Evolutionary conservation across 371 early-diverging fungal genomes (phyloP), one percentile per base, ranked within the genome.

Genomic region (Circinella umbellata): DNA sequence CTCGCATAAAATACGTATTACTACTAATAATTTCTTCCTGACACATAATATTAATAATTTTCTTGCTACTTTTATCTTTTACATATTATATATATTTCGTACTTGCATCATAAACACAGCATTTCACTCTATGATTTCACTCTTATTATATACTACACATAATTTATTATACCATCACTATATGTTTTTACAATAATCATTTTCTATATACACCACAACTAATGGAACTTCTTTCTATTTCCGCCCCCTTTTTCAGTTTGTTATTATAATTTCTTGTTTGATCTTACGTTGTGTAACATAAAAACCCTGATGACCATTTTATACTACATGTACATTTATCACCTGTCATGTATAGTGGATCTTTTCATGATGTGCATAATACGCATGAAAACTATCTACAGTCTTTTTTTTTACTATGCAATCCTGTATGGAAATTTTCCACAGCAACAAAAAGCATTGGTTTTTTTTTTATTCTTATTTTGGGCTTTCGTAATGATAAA

Each of bases 251-350:
- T 15, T 13, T 42, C 2, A 27, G 2, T 27, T 27, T 27, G 27
- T 27, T 27, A 27, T 27, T 27, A 27, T 27, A 27, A 27, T 27
- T 27, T 27, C 27, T 42, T 42, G 42, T 42, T 42, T 6, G 20
- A 53, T 18, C 20, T 53, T 53, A 8, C 6, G 20, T 34, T 17
- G 64, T 49, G 64, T 49, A 36, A 64, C 42, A 42, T 42, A 49
- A 27, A 49, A 64, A 64, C 51, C 48, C 51, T 49, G 48, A 64
- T 49, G 34, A 48, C 51, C 64, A 63, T 49, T 48, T 53, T 53
- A 13, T 4, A n/a, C 20, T 53, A 53, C 20, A 53, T 3, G 3
- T 48, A 17, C 13, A 48, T 48, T 27, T 1, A 27, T 27, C 42
- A 42, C 42, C 42, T 42, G 42, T 42, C 42, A 42, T 42, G 42